Evolutionary conservation across 495 filamentous ascomycete species (phyloP), one percentile per base, ranked within the genome.

Genomic region (Hypoxylon perforatum): DNA sequence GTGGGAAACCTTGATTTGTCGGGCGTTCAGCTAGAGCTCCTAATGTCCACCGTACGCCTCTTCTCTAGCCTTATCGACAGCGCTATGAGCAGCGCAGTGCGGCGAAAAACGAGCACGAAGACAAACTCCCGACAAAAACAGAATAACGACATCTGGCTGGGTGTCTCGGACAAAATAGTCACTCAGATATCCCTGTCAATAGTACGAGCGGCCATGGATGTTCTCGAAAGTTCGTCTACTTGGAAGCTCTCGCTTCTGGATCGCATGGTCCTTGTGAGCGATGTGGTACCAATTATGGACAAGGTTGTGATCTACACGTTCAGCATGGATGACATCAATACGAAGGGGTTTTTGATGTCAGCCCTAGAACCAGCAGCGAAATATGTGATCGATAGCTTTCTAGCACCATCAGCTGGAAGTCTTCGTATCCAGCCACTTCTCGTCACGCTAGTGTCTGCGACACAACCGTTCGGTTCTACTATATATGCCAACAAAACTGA

Each of bases 241-340:
- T 98, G 94, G 96, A 90, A 87, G 67, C 97, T 96, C 72, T 82
- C 82, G 10, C 81, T 85, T 15, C 81, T 88, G 23, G 87, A 94
- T 51, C 86, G 88, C 49, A 83, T 90, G 62, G 61, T 81, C 11
- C 48, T 87, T 44, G 61, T 84, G 73, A 23, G 78, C 65, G 70
- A 84, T 23, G 78, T 97, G 22, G 84, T 90, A 7, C 80, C 73
- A 6, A 85, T 87, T 17, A 92, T 97, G 72, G 82, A 90, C 63
- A 87, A 83, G 17, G 84, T 97, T 25, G 73, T 97, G 9, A 79
- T 82, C 17, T 92, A 88, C 67, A 83, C 85, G 11, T 94, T 90
- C 69, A 90, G 89, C 55, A 84, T 93, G 61, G 91, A 92, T 46
- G 85, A 90, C 69, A 10, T 77, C 81, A 17, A 79, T 80, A 22